Percentiles rank a stretch among this genome's conserved stretches.
phyloP scores from a whole-genome alignment of 1,139 yeast genomes.

The Geotrichum fermentans region DNA sequence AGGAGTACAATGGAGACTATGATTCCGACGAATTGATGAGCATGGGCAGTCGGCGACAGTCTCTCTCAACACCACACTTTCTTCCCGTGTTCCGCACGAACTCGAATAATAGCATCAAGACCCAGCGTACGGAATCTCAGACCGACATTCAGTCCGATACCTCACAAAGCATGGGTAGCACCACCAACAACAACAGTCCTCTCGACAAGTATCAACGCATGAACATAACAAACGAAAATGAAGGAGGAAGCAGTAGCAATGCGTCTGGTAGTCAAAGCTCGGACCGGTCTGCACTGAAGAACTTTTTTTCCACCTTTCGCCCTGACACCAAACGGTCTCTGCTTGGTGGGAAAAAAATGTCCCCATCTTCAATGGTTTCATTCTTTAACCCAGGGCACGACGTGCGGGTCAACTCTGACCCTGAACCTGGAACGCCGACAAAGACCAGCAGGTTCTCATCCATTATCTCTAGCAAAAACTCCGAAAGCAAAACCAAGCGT shows the following conservation, averaged over 20 bases:
- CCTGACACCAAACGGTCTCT: conserved; percentile 5
- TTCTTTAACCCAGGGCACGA: background rate
- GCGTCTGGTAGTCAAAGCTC: no score
- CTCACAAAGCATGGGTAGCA: background rate
- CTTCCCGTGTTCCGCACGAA: conserved; percentile 2
- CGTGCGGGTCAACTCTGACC: background rate
- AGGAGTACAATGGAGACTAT: conserved; percentile 24
- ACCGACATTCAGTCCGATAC: background rate
- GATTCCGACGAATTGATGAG: conserved; percentile 32
- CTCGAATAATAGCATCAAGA: conserved; percentile 1
- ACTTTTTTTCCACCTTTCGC: conserved; percentile 3
- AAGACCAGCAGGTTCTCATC: conserved; percentile 3
- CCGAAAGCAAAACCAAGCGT: conserved; percentile 1
- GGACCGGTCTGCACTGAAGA: conserved; percentile 5
- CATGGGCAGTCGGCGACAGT: conserved; percentile 26
- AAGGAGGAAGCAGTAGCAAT: background rate
- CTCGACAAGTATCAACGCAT: background rate
- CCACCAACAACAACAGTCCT: background rate
- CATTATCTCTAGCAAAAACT: conserved; percentile 1
- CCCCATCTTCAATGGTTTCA: background rate
- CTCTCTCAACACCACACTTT: conserved; percentile 10
- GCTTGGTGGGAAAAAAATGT: background rate
- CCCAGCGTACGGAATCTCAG: background rate
- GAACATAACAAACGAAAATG: conserved; percentile 3
- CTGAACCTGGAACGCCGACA: background rate